Evolutionary conservation across 805 yeast genomes (phyloP).

Genomic region (Kluyveromyces lactis): DNA sequence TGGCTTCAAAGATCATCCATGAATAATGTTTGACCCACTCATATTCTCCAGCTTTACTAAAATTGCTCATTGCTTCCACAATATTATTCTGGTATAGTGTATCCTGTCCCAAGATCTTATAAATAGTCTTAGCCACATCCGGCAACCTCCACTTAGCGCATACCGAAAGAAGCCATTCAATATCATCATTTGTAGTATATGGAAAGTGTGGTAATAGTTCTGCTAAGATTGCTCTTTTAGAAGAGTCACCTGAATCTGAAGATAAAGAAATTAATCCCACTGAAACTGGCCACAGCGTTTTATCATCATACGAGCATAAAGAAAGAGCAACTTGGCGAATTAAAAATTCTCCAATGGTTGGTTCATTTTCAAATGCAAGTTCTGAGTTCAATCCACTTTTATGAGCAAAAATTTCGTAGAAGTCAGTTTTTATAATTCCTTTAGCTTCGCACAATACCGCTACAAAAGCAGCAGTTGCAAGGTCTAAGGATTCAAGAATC

Average conservation of each 20-base stretch:
- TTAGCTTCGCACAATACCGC: constrained; percentile 57
- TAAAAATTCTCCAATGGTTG: constrained; percentile 13
- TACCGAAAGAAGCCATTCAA: constrained; percentile 69
- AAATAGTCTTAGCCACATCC: constrained; percentile 49
- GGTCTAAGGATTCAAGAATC: constrained; percentile 50
- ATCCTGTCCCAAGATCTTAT: constrained; percentile 39
- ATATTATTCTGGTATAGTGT: constrained; percentile 47
- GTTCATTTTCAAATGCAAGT: constrained; percentile 38
- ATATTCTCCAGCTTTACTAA: constrained; percentile 54
- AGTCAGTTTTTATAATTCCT: constrained; percentile 33
- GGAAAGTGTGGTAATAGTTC: constrained; percentile 53
- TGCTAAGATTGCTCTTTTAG: constrained; percentile 34
- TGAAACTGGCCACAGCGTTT: constrained; percentile 55
- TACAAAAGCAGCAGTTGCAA: constrained; percentile 54
- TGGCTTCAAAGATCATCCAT: constrained; percentile 57
- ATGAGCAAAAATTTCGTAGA: constrained; percentile 9
- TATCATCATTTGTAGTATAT: constrained; percentile 61
- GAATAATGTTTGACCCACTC: constrained; percentile 40
- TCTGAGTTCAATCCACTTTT: constrained; percentile 27
- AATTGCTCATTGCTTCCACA: constrained; percentile 56
- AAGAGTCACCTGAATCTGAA: constrained; percentile 34
- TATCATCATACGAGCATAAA: constrained; percentile 28
- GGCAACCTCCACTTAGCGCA: constrained; percentile 60
- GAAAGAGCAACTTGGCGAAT: constrained; percentile 25
- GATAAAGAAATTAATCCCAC: constrained; percentile 51